These are phyloP conservation scores for Aspergillus tubingensis DNA, from an alignment of 2,329 filamentous ascomycete species.

Conservation along the genomic window DNA sequence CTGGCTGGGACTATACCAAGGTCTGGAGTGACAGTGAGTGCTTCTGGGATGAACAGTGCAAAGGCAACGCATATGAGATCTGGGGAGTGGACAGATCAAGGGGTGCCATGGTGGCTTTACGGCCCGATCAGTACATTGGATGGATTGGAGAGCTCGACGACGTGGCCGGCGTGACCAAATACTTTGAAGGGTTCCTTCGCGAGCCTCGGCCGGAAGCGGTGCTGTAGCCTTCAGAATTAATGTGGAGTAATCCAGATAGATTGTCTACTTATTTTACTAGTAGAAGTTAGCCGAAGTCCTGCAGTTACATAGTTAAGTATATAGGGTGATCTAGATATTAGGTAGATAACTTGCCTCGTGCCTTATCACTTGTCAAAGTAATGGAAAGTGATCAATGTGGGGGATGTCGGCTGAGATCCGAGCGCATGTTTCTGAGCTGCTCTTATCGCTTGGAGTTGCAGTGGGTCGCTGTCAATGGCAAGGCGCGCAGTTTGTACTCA, in stretches of 20 bases:
- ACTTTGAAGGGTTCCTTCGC: constrained; percentile 26
- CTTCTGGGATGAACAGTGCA: constrained; percentile 24
- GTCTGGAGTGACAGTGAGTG: constrained; percentile 56
- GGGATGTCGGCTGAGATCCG: neutral
- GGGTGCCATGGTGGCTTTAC: constrained; percentile 26
- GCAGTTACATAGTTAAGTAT: neutral
- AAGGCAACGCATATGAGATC: constrained; percentile 29
- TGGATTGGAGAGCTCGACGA: constrained; percentile 32
- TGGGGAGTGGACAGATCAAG: constrained; percentile 28
- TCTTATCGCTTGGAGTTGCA: neutral
- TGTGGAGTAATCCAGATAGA: too few species aligned
- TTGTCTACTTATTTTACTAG: too few species aligned
- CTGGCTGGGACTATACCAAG: constrained; percentile 60
- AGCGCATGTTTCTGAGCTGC: neutral
- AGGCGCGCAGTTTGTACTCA: neutral
- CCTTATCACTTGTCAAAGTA: neutral
- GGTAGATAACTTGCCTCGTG: neutral
- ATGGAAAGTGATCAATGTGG: neutral
- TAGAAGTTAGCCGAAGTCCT: too few species aligned
- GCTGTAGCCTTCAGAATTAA: neutral
- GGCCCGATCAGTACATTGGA: constrained; percentile 33
- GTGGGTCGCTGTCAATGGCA: constrained; percentile 8
- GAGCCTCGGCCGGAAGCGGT: neutral
- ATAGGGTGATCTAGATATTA: neutral
- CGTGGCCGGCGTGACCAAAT: constrained; percentile 22